Evolutionary conservation across 106 monocot genomes (phyloP), one percentile per base, ranked within the genome.

Genomic region (Dendrobium huoshanense): DNA sequence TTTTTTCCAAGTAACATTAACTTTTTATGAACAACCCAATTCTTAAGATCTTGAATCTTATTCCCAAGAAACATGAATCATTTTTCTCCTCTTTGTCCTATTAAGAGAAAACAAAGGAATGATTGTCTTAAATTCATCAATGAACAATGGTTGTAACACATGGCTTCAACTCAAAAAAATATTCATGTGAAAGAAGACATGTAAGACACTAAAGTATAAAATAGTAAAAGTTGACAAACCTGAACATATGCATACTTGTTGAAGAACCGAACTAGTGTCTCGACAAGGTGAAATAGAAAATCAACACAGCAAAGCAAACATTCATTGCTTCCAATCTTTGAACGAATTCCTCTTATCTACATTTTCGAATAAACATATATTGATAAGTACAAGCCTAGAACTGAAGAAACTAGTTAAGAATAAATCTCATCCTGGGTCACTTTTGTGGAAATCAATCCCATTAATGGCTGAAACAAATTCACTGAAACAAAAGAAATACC

Each of bases 211-310:
- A 70, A 70, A 61, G 70, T 70, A 70, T 67, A 76, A 41, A 82
- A 8, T 17, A 22, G 11, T 31, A 55, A 83, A 88, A 59, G 31
- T 56, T 41, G 22, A 78, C 80, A 27, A 42, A 99, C 98, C 98
- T 92, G 93, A 43, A 99, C 98, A 87, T 99, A 99, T 75, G 98
- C 98, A 90, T 99, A 99, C 78, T 99, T 99, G 78, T 99, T 99
- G 85, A 99, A 99, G 82, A 95, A 99, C 6, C 98, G 95, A 86
- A 99, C 95, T 5, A 99, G 85, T 41, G 98, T 99, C 85, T 99
- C 98, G 18, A 99, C 98, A 80, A 99, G 81, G 82, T 99, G 92
- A 85, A 99, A 99, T 51, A 99, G 83, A 83, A 99, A 99, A 73
- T 99, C 98, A 77, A 99, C 88, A 80, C 95, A 99, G 65, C 98